A percentile compares a stretch with the other conserved stretches of the same genome.
phyloP scores from a whole-genome alignment of 768 basidiomycete genomes.

The Exidia glandulosa region DNA sequence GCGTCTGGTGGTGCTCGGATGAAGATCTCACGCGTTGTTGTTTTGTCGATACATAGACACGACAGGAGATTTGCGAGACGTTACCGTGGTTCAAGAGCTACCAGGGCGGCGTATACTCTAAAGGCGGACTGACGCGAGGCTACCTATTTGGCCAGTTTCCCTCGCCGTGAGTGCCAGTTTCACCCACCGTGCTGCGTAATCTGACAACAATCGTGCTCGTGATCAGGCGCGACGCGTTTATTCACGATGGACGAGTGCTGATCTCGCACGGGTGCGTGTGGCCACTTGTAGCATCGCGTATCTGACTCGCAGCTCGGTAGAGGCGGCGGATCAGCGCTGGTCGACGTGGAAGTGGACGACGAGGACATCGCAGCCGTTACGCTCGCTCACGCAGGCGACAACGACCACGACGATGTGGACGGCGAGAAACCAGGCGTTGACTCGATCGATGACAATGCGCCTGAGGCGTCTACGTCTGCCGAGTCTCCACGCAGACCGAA shows the following conservation, averaged over 20 bases:
- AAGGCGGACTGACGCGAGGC: conserved; percentile 50
- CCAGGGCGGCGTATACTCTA: conserved; percentile 69
- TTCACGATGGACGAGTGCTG: conserved; percentile 54
- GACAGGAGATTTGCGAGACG: conserved; percentile 77
- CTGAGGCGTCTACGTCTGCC: too few relatives aligned
- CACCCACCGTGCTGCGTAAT: neutral
- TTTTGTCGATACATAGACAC: conserved; percentile 35
- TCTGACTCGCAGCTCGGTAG: conserved; percentile 64
- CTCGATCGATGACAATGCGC: too few relatives aligned
- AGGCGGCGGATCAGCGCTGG: too few relatives aligned
- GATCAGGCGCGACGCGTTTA: conserved; percentile 56
- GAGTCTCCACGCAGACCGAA: conserved; percentile 35
- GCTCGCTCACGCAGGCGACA: too few relatives aligned
- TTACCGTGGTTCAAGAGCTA: conserved; percentile 56
- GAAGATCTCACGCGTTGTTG: too few relatives aligned
- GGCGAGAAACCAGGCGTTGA: too few relatives aligned
- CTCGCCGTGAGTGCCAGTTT: conserved; percentile 41
- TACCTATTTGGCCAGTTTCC: conserved; percentile 68
- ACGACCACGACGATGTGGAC: too few relatives aligned
- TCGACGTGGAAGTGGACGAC: too few relatives aligned
- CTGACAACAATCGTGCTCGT: conserved; percentile 7
- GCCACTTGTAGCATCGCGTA: conserved; percentile 15
- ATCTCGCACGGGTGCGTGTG: conserved; percentile 78
- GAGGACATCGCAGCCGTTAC: too few relatives aligned
- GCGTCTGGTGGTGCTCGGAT: too few relatives aligned